A percentile compares a stretch with the other conserved stretches of the same genome.
Evolutionary conservation across 345 rosid genomes (phyloP).

Genomic region (Triadica sebifera): DNA sequence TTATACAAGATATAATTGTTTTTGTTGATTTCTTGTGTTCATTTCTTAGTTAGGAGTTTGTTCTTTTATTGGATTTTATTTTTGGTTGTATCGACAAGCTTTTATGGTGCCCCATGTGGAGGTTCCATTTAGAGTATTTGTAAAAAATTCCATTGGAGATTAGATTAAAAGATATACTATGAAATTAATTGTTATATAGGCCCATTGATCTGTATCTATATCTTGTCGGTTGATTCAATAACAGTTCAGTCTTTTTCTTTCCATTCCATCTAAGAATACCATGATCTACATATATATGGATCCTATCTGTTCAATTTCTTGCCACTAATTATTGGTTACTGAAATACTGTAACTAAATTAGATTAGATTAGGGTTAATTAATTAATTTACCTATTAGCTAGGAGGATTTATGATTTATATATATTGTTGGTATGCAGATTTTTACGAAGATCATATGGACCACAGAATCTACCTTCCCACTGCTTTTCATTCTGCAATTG

Average conservation of each 20-base stretch:
- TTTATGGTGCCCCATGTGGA: conserved; percentile 11
- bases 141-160: not conserved
- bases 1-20: not conserved
- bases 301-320: too few relatives aligned
- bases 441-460: conserved; percentile 27
- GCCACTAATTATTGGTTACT: not conserved
- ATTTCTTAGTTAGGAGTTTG: not conserved
- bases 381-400: not conserved
- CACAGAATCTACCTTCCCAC: conserved; percentile 14
- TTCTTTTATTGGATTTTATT: not conserved
- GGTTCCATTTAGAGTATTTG: not conserved
- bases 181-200: not conserved
- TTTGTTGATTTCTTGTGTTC: not conserved
- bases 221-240: conserved; percentile 14
- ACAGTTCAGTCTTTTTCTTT: conserved; percentile 2
- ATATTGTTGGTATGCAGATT: conserved; percentile 1
- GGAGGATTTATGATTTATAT: not conserved
- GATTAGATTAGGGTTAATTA: not conserved
- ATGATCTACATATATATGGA: conserved; percentile 6
- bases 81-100: not conserved
- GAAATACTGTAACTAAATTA: too few relatives aligned
- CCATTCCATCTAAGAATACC: not conserved
- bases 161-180: not conserved
- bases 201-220: not conserved
- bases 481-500: not conserved